Conservation (phyloP, 169 alveolate species). For the Plasmodium reichenowi region DNA sequence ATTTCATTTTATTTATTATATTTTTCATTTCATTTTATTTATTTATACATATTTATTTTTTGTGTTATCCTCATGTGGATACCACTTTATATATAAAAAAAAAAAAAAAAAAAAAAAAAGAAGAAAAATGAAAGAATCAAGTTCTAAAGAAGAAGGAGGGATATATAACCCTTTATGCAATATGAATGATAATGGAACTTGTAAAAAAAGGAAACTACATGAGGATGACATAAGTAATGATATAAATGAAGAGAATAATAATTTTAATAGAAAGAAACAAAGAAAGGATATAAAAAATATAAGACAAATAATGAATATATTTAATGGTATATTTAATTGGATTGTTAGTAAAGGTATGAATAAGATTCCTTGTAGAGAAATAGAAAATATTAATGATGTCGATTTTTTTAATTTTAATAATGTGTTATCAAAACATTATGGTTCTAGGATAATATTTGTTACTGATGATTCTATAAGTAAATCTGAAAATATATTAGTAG, state of each 20-base stretch:
- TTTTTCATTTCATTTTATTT: neutral
- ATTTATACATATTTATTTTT: neutral
- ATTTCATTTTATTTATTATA: too few species aligned
- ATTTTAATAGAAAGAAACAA: conserved; percentile 19
- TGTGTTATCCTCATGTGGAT: neutral
- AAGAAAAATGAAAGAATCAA: conserved; percentile 26
- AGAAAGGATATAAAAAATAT: neutral
- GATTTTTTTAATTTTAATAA: conserved; percentile 57
- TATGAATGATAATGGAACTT: conserved; percentile 4
- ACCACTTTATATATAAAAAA: neutral
- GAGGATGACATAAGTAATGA: conserved; percentile 8
- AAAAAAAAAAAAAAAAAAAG: conserved; percentile 7
- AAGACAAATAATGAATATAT: conserved; percentile 33
- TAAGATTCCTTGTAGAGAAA: conserved; percentile 64
- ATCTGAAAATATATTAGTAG: conserved; percentile 51
- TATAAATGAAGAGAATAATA: conserved; percentile 2
- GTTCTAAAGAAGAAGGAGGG: conserved; percentile 5
- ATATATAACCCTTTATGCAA: conserved; percentile 4
- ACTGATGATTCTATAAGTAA: conserved; percentile 69
- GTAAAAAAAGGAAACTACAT: conserved; percentile 23
- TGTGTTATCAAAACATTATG: conserved; percentile 54
- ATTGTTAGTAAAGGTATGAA: conserved; percentile 24
- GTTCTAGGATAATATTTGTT: conserved; percentile 47
- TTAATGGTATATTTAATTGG: conserved; percentile 61
- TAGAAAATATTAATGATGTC: conserved; percentile 42